A percentile compares a stretch with the other conserved stretches of the same genome.
Conservation (phyloP, 1,139 yeast genomes). For the Saccharomyces pastorianus region DNA sequence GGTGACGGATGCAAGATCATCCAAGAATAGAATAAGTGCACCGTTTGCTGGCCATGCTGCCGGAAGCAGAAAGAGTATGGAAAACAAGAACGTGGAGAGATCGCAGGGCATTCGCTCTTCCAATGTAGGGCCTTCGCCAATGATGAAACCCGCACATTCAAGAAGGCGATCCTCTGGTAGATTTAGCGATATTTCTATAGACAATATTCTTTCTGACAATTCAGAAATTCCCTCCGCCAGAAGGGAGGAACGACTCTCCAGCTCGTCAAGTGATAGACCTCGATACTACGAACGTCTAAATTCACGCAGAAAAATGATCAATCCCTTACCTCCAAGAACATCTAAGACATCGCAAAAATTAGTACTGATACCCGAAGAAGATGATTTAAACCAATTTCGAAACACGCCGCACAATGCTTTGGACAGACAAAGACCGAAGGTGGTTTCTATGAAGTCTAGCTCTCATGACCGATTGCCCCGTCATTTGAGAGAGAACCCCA, state of each 20-base stretch:
- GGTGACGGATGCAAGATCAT: conserved; percentile 78
- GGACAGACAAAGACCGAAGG: background rate
- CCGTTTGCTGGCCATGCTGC: conserved; percentile 62
- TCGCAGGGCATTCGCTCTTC: background rate
- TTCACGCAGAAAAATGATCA: conserved; percentile 45
- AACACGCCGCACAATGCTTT: background rate
- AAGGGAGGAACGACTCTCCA: conserved; percentile 34
- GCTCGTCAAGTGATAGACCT: conserved; percentile 28
- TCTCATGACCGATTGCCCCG: background rate
- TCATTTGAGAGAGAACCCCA: conserved; percentile 21
- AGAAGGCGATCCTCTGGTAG: conserved; percentile 15
- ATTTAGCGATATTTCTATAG: conserved; percentile 65
- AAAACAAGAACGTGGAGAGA: background rate
- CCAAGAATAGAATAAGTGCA: conserved; percentile 57
- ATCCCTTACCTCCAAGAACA: conserved; percentile 72
- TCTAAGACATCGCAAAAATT: conserved; percentile 79
- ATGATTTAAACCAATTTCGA: conserved; percentile 14
- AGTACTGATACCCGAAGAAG: conserved; percentile 76
- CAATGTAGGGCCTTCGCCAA: background rate
- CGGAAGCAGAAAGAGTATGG: background rate
- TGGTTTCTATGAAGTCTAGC: background rate
- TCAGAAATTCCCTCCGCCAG: conserved; percentile 74
- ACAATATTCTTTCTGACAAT: conserved; percentile 60
- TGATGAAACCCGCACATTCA: background rate
- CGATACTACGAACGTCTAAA: conserved; percentile 11